A percentile compares a stretch with the other conserved stretches of the same genome.
Conservation (phyloP, 148 eudicot genomes). For the Silene latifolia region DNA sequence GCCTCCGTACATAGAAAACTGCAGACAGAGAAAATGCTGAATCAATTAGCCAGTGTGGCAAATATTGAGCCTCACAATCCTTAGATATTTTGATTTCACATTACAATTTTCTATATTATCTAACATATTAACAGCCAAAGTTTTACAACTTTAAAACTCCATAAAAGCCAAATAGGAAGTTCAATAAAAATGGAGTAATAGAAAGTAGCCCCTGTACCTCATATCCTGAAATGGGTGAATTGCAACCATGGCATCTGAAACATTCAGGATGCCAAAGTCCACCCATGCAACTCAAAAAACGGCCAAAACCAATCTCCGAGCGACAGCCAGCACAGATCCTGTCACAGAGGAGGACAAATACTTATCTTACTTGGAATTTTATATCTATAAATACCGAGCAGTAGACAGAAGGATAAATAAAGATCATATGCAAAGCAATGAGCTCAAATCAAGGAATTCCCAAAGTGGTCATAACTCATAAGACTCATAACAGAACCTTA, state of each 20-base stretch:
- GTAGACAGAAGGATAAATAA: not conserved
- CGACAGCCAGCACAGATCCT: slow-evolving; percentile 86
- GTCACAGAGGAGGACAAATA: slow-evolving; percentile 6
- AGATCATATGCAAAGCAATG: not conserved
- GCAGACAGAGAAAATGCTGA: slow-evolving; percentile 11
- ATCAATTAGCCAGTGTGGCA: slow-evolving; percentile 14
- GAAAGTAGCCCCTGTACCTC: slow-evolving; percentile 42
- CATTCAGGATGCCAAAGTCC: slow-evolving; percentile 95
- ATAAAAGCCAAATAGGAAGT: not conserved
- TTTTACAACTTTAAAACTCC: not conserved
- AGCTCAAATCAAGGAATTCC: slow-evolving; percentile 3
- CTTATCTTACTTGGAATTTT: slow-evolving; percentile 12
- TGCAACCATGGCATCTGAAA: slow-evolving; percentile 79
- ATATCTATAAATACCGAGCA: not conserved
- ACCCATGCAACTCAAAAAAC: slow-evolving; percentile 88
- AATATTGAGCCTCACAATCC: not conserved
- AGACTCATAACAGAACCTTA: not conserved
- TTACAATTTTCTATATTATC: not conserved
- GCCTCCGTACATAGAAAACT: slow-evolving; percentile 85
- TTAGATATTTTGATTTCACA: not conserved
- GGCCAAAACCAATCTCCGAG: slow-evolving; percentile 72
- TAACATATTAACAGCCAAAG: not conserved
- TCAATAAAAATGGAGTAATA: not conserved
- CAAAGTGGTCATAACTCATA: not conserved
- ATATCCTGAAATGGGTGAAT: slow-evolving; percentile 72